Evolutionary conservation across 108 stramenopile genomes (phyloP).

Genomic region (Cyclotella cryptica): DNA sequence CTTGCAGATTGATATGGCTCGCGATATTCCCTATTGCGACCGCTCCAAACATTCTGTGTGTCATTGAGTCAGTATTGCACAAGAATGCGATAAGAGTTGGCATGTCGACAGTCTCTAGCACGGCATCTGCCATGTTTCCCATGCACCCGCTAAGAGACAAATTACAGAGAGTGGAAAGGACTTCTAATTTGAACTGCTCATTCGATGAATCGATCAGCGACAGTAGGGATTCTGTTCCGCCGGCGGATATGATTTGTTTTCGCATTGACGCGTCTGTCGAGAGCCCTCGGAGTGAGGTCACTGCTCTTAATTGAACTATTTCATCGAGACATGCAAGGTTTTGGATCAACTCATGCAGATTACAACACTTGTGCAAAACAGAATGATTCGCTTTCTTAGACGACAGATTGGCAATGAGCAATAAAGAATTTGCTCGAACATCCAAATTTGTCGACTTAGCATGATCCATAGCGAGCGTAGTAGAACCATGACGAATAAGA

Average conservation of each 20-base stretch:
- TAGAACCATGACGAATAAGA: conserved; percentile 54
- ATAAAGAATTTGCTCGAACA: conserved; percentile 65
- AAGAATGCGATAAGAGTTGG: conserved; percentile 73
- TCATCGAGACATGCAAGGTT: conserved; percentile 38
- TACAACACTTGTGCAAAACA: conserved; percentile 13
- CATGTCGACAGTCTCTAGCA: conserved; percentile 72
- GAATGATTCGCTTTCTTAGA: conserved; percentile 67
- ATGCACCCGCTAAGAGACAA: conserved; percentile 80
- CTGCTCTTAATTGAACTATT: conserved; percentile 64
- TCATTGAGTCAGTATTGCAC: conserved; percentile 72
- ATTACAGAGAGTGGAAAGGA: conserved; percentile 83
- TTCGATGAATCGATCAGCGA: conserved; percentile 72
- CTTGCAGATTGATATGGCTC: conserved; percentile 59
- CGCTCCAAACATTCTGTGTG: conserved; percentile 89
- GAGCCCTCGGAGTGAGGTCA: conserved; percentile 75
- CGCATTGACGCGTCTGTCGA: conserved; percentile 62
- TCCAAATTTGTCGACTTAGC: conserved; percentile 70
- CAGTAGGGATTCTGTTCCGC: conserved; percentile 67
- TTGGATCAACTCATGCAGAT: conserved; percentile 19
- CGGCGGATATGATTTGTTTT: conserved; percentile 59
- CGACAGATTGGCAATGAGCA: conserved; percentile 79
- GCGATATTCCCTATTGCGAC: conserved; percentile 89
- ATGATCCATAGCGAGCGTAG: conserved; percentile 52
- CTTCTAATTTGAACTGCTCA: conserved; percentile 79
- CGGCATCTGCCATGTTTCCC: conserved; percentile 66